Evolutionary conservation across 225 moss, liverwort and hornwort genomes (phyloP), one percentile per base, ranked within the genome.

Genomic region (Bryum argenteum): DNA sequence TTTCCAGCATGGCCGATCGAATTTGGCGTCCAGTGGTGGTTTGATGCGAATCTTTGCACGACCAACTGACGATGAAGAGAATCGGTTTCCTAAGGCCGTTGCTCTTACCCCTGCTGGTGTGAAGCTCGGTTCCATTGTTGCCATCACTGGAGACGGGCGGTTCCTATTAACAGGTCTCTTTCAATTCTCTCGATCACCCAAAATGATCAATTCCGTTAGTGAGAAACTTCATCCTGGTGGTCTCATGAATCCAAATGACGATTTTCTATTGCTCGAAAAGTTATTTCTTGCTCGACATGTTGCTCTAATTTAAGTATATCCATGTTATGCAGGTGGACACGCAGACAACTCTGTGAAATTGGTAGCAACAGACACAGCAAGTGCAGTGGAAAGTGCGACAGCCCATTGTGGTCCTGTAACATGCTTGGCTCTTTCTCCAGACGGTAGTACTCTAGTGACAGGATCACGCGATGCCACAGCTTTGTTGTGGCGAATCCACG

Each of bases 291-390:
- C 52, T 41, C n/a, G 17, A 22, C 13, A 28, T 5, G 37, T 72
- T 65, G 18, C 20, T 37, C 67, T 48, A 65, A 14, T 10, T 68
- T 64, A 58, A 48, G 48, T 48, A 16, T 48, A 48, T 15, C 67
- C 24, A 22, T 38, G 12, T 38, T 69, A 38, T 82, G 72, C 87
- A 95, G 94, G 94, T 80, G 94, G 91, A 73, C 94, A 95, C 75
- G 91, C 94, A 28, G 94, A 95, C 58, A 90, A 92, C 47, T 88
- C 90, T 11, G 70, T 95, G 64, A 95, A 95, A 82, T 80, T 95
- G 53, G 85, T 95, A 52, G 85, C 94, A 43, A 89, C 90, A 74
- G 94, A 95, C 23, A 92, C 75, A 61, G 94, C 94, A 2, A 75
- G 76, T 54, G 89, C 83, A 40, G 80, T 90, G 65, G 94, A 95